A percentile compares a stretch with the other conserved stretches of the same genome.
These are phyloP conservation scores for Fusarium drepaniforme DNA, from an alignment of 2,329 filamentous ascomycete species.

Conservation along the genomic window DNA sequence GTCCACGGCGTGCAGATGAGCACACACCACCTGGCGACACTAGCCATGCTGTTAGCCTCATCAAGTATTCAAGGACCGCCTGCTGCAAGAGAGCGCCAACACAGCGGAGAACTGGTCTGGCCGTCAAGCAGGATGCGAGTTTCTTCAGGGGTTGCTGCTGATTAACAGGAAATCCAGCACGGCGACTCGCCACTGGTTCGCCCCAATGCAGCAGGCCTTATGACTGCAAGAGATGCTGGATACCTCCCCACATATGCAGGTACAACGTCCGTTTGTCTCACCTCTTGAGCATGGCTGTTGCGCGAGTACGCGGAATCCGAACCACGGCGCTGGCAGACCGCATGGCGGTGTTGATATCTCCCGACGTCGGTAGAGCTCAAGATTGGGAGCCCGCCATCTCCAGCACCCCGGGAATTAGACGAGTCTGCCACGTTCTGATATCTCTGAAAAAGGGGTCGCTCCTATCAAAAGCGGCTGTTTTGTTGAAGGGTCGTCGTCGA, in stretches of 20 bases:
- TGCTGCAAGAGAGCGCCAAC: constrained; percentile 13
- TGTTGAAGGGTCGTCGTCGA: constrained; percentile 13
- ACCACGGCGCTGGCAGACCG: not conserved
- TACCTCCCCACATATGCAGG: constrained; percentile 37
- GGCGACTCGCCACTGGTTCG: constrained; percentile 12
- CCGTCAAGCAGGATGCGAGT: constrained; percentile 10
- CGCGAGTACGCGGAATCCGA: not conserved
- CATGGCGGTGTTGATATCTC: not conserved
- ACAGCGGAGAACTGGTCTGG: constrained; percentile 13
- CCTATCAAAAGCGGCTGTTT: constrained; percentile 9
- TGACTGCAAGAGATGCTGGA: constrained; percentile 22
- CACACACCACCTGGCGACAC: constrained; percentile 37
- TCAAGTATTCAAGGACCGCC: constrained; percentile 17
- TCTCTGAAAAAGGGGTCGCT: constrained; percentile 20
- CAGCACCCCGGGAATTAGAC: not conserved
- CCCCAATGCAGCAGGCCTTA: constrained; percentile 32
- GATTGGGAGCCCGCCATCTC: not conserved
- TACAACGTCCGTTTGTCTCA: constrained; percentile 21
- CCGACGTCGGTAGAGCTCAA: not conserved
- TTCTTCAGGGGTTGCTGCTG: constrained; percentile 15
- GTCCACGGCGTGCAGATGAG: constrained; percentile 32
- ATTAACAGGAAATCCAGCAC: constrained; percentile 20
- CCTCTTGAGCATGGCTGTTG: constrained; percentile 15
- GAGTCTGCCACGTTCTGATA: not conserved
- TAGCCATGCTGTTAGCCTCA: constrained; percentile 35